phyloP scores from a whole-genome alignment of 148 eudicot genomes.

The Chenopodium quinoa region DNA sequence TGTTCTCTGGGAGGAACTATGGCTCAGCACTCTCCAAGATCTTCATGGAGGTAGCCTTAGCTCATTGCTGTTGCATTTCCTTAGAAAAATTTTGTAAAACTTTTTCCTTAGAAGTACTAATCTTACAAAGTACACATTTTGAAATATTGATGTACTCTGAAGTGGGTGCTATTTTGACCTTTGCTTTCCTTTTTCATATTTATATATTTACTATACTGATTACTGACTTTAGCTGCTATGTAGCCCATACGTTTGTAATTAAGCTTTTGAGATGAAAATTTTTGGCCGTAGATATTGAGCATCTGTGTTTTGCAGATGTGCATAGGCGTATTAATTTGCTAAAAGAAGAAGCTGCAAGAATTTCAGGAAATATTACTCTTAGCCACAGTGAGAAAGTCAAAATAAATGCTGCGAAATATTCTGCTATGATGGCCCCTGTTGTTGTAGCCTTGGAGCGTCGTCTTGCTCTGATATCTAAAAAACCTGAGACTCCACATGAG shows the following conservation, averaged over 20 bases:
- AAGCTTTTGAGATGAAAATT: constrained; percentile 1
- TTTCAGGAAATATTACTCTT: constrained; percentile 72
- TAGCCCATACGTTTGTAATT: constrained; percentile 6
- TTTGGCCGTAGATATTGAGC: constrained; percentile 11
- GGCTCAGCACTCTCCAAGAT: constrained; percentile 98
- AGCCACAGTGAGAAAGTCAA: constrained; percentile 81
- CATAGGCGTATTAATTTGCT: constrained; percentile 84
- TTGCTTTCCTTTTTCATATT: background rate
- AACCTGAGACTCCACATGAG: constrained; percentile 95
- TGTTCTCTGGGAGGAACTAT: constrained; percentile 97
- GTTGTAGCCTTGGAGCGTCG: constrained; percentile 96
- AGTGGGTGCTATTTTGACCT: constrained; percentile 3
- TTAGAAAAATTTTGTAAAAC: background rate
- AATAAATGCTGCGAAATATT: constrained; percentile 90
- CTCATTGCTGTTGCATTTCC: constrained; percentile 19
- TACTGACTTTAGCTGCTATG: background rate
- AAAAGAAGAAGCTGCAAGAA: constrained; percentile 95
- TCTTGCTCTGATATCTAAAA: constrained; percentile 71
- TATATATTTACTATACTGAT: background rate
- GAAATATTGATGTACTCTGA: background rate
- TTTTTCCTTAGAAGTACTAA: background rate
- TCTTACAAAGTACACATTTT: background rate
- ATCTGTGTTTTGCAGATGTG: constrained; percentile 56
- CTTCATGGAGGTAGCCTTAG: constrained; percentile 82
- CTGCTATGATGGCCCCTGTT: constrained; percentile 99